phyloP scores from a whole-genome alignment of 306 rosid species.

The Prunus campanulata region DNA sequence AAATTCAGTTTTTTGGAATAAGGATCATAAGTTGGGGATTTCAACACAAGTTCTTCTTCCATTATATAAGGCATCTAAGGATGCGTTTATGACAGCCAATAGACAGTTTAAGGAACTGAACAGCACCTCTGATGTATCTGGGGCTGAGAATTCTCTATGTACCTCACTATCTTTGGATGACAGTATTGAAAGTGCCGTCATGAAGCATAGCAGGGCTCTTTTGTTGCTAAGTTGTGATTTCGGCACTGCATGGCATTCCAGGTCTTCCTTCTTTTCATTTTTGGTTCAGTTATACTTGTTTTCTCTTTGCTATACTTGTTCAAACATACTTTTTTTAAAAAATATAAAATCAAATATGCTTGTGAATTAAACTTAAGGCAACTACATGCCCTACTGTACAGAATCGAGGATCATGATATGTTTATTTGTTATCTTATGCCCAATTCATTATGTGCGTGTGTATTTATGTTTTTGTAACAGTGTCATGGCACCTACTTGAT shows the following conservation, averaged over 20 bases:
- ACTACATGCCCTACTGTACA: neutral
- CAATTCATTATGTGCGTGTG: neutral
- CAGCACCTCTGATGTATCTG: conserved; percentile 20
- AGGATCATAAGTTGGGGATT: conserved; percentile 82
- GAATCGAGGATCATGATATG: neutral
- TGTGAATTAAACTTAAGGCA: neutral
- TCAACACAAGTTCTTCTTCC: conserved; percentile 62
- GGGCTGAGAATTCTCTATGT: conserved; percentile 20
- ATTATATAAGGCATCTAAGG: conserved; percentile 52
- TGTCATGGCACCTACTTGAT: neutral
- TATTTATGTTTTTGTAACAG: neutral
- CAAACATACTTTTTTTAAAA: neutral
- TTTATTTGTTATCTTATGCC: neutral
- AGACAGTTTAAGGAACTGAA: conserved; percentile 43
- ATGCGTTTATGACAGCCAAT: conserved; percentile 45
- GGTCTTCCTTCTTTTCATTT: conserved; percentile 32
- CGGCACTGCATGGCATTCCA: conserved; percentile 85
- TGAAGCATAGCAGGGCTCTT: conserved; percentile 72
- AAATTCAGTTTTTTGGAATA: conserved; percentile 51
- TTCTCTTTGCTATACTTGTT: neutral
- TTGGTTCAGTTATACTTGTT: neutral
- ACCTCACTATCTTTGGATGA: conserved; percentile 30
- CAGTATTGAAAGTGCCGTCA: conserved; percentile 42
- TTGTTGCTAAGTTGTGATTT: conserved; percentile 80
- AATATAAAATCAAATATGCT: neutral